Percentiles rank a stretch among this genome's conserved stretches.
Conservation (phyloP, 768 basidiomycete species). For the Kwoniella bestiolae region DNA sequence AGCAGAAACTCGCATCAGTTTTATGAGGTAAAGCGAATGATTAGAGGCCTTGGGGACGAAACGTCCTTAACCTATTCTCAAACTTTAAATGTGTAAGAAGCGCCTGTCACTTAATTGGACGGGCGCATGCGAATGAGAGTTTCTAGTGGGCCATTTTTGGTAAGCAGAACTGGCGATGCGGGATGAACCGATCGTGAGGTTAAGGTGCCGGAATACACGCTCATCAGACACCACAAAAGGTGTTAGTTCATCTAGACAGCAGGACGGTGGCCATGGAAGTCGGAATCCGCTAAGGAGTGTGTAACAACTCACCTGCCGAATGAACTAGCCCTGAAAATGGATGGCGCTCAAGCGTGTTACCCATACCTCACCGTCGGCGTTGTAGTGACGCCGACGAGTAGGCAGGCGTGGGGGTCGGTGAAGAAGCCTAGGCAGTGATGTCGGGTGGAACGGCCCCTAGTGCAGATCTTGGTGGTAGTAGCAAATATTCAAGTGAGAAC, state of each 20-base stretch:
- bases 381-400: constrained; percentile 66
- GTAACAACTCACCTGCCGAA: constrained; percentile 89
- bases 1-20: constrained; percentile 67
- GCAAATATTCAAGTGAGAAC: constrained; percentile 86
- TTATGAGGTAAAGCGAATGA: constrained; percentile 72
- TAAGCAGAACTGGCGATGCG: constrained; percentile 54
- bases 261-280: constrained; percentile 87
- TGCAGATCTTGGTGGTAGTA: constrained; percentile 88
- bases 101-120: constrained; percentile 60
- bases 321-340: constrained; percentile 89
- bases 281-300: constrained; percentile 83
- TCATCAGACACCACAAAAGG: constrained; percentile 84
- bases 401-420: constrained; percentile 69
- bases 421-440: constrained; percentile 78
- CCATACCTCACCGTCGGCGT: constrained; percentile 80
- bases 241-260: constrained; percentile 87
- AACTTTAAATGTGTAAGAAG: constrained; percentile 72
- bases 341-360: constrained; percentile 86
- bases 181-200: constrained; percentile 73
- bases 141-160: constrained; percentile 70
- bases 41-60: constrained; percentile 88
- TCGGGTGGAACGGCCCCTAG: constrained; percentile 76
- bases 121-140: constrained; percentile 65
- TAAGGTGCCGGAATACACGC: constrained; percentile 70
- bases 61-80: constrained; percentile 84